Conservation (phyloP, 495 filamentous ascomycete genomes). For the Penicillium angulare region DNA sequence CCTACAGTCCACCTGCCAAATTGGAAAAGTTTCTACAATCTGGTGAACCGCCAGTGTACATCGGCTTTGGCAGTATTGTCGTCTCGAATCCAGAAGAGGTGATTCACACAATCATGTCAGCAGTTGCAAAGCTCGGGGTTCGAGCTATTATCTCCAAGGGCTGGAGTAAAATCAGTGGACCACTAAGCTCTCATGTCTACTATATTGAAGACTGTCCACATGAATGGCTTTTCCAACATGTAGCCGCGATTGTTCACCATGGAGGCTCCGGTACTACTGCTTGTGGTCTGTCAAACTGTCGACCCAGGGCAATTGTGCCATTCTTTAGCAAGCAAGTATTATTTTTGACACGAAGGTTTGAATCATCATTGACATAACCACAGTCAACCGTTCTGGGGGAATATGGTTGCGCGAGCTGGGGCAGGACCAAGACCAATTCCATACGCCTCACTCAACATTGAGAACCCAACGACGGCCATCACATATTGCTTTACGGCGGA, state of each 20-base stretch:
- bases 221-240: conserved; percentile 63
- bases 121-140: conserved; percentile 25
- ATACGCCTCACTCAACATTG: neutral
- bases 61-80: conserved; percentile 65
- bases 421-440: conserved; percentile 61
- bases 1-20: conserved; percentile 43
- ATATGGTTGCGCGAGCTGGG: conserved; percentile 60
- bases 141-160: conserved; percentile 30
- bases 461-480: neutral
- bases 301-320: conserved; percentile 57
- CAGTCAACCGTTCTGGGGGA: conserved; percentile 74
- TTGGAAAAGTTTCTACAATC: conserved; percentile 47
- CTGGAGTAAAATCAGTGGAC: conserved; percentile 53
- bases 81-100: conserved; percentile 53
- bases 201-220: conserved; percentile 59
- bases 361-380: neutral
- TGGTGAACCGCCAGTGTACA: conserved; percentile 56
- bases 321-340: conserved; percentile 58
- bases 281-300: conserved; percentile 50
- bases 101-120: conserved; percentile 49
- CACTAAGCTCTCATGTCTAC: conserved; percentile 40
- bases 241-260: conserved; percentile 59
- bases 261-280: conserved; percentile 63
- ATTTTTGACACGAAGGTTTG: too few species aligned
- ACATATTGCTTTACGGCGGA: neutral